Base-by-base conservation (phyloP, 192 early-diverging fungal genomes). In the Entophlyctis luteolus region DNA sequence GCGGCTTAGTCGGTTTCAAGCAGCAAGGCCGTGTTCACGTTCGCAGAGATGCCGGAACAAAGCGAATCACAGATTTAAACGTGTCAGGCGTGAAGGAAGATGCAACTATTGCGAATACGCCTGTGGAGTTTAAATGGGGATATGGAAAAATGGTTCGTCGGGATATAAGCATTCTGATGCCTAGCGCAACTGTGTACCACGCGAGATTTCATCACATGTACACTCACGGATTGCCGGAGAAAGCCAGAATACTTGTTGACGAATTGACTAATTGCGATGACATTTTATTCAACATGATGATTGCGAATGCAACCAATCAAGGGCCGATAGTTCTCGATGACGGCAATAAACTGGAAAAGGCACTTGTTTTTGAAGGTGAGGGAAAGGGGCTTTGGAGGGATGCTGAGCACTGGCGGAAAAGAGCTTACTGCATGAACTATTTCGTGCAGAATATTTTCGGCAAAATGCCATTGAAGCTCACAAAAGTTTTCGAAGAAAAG, bases 241-340 rank as follows among this genome's bases (percentile, higher is more conserved):
- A 20, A 2, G 72, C 72, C 22, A n/a, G 57, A 28, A 45, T 6
- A 3, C 32, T 59, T 10, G 72, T 73, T n/a, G 45, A 73, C 38
- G 54, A 54, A 32, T n/a, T 59, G 45, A 73, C 67, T 3, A 73
- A 73, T 59, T 73, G 67, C 58, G 72, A 73, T 45, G 72, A 72
- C 48, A 73, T 72, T 53, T 39, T 73, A 37, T 60, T 72, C 55
- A 72, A 72, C 48, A 69, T 73, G 65, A 59, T 73, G 56, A 38
- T 72, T 45, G 55, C 72, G 39, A 73, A 73, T 55, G 57, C 57
- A 27, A 73, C 72, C 12, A 12, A 57, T 1, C 6, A n/a, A 23
- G 50, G 57, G 0, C 72, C 72, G 5, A 67, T 73, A 4, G 67
- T 72, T 3, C 27, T 73, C 16, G 68, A 69, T 18, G 33, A 48